A percentile compares a stretch with the other conserved stretches of the same genome.
These are phyloP conservation scores for Castanospermum australe DNA, from an alignment of 306 rosid species.

Conservation along the genomic window DNA sequence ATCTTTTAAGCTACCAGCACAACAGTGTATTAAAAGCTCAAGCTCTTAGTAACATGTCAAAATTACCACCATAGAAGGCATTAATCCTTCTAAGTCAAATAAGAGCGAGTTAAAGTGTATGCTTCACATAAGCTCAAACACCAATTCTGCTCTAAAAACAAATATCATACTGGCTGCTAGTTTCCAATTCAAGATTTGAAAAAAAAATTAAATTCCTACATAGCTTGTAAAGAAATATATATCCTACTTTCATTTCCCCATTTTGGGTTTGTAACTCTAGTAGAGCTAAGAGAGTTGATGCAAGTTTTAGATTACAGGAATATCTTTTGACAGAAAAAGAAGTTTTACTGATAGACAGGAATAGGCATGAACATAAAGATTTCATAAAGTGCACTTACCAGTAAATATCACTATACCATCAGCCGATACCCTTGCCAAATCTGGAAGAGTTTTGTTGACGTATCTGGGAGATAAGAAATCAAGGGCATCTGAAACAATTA, in stretches of 20 bases:
- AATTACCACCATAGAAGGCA: neutral
- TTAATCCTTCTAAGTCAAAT: neutral
- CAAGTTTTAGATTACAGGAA: neutral
- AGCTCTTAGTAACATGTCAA: neutral
- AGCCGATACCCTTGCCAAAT: constrained; percentile 57
- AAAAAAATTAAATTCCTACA: neutral
- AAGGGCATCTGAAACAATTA: constrained; percentile 61
- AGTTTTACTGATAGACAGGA: neutral
- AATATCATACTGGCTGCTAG: neutral
- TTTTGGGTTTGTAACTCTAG: neutral
- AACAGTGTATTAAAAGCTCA: neutral
- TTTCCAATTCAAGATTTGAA: neutral
- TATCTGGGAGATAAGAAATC: constrained; percentile 63
- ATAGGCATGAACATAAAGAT: neutral
- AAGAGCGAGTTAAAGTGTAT: neutral
- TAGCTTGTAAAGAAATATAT: neutral
- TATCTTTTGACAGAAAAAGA: neutral
- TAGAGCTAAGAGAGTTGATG: neutral
- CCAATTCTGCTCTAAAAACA: neutral
- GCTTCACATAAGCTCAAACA: neutral
- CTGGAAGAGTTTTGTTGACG: constrained; percentile 69
- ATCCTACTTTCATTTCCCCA: neutral
- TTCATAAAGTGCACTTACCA: constrained; percentile 29
- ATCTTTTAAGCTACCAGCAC: neutral
- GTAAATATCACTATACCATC: constrained; percentile 59